These are phyloP conservation scores for Globisporangium ultimum DNA, from an alignment of 352 stramenopile genomes.

Conservation along the genomic window DNA sequence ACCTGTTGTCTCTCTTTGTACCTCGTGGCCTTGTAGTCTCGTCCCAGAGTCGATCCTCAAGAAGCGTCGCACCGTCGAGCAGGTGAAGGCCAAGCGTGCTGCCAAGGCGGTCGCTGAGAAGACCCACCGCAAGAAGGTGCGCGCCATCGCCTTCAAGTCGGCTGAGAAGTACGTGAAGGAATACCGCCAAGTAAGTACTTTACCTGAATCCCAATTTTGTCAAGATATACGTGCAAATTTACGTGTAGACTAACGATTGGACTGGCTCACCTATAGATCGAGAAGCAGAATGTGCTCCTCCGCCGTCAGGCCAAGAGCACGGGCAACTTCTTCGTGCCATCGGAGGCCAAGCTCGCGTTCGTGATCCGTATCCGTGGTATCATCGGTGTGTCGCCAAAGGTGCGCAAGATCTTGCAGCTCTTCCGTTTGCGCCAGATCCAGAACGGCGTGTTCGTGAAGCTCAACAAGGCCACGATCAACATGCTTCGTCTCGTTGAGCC, in stretches of 20 bases:
- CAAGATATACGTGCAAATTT: not conserved
- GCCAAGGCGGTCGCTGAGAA: constrained; percentile 76
- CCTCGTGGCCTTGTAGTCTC: constrained; percentile 42
- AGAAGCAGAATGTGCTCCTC: constrained; percentile 93
- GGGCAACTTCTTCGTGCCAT: constrained; percentile 97
- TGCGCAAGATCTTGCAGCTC: constrained; percentile 98
- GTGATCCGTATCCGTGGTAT: constrained; percentile 99
- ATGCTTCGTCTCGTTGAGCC: constrained; percentile 99
- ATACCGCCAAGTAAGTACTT: constrained; percentile 87
- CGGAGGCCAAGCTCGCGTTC: constrained; percentile 97
- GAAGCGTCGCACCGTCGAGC: constrained; percentile 87
- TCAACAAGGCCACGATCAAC: constrained; percentile 99
- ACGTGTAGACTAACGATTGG: not conserved
- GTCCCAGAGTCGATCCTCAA: constrained; percentile 90
- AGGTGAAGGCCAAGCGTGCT: constrained; percentile 84
- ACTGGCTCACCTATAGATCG: constrained; percentile 39
- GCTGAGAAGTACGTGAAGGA: constrained; percentile 99
- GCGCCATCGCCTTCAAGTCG: constrained; percentile 91
- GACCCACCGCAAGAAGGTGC: constrained; percentile 85
- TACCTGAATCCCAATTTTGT: not conserved
- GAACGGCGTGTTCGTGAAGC: constrained; percentile 99
- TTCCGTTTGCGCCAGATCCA: constrained; percentile 99
- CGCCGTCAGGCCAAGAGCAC: constrained; percentile 94
- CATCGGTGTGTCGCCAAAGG: constrained; percentile 91
- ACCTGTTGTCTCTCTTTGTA: constrained; percentile 27